Evolutionary conservation across 2,329 filamentous ascomycete genomes (phyloP).

Genomic region (Ophiostoma populinum): DNA sequence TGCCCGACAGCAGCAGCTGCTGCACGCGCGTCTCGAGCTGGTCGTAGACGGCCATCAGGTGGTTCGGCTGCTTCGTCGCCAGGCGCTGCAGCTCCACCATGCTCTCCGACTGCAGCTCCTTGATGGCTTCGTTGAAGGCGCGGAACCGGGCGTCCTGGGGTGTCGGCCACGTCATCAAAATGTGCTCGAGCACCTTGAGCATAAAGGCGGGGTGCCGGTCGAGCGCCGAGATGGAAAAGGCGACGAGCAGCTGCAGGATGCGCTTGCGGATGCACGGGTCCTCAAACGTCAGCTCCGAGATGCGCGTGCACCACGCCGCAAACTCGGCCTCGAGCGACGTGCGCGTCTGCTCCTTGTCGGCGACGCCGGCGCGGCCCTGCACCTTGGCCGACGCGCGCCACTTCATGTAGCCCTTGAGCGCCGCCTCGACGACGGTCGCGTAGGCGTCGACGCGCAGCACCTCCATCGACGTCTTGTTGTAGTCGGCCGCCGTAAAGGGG

Average conservation of each 20-base stretch:
- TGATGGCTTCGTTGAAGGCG: slow-evolving; percentile 73
- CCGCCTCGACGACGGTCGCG: slow-evolving; percentile 75
- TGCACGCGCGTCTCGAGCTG: slow-evolving; percentile 70
- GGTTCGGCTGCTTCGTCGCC: slow-evolving; percentile 79
- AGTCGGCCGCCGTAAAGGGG: slow-evolving; percentile 40
- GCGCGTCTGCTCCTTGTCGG: slow-evolving; percentile 37
- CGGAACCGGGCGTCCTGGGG: slow-evolving; percentile 42
- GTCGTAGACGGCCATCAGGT: slow-evolving; percentile 75
- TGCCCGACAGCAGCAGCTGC: slow-evolving; percentile 56
- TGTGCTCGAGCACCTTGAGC: slow-evolving; percentile 77
- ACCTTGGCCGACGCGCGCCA: slow-evolving; percentile 36
- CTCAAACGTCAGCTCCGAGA: slow-evolving; percentile 58
- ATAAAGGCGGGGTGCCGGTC: slow-evolving; percentile 67
- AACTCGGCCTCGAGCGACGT: slow-evolving; percentile 43
- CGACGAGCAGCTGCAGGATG: slow-evolving; percentile 65
- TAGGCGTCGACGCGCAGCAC: slow-evolving; percentile 72
- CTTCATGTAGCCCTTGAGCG: slow-evolving; percentile 73
- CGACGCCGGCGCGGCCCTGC: slow-evolving; percentile 9
- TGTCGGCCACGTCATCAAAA: slow-evolving; percentile 69
- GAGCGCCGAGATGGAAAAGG: slow-evolving; percentile 66
- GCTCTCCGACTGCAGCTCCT: slow-evolving; percentile 70
- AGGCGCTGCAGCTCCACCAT: slow-evolving; percentile 78
- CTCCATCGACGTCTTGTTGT: slow-evolving; percentile 53
- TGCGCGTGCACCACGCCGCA: slow-evolving; percentile 53
- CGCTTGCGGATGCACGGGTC: slow-evolving; percentile 75